A percentile compares a stretch with the other conserved stretches of the same genome.
These are phyloP conservation scores for Sporothrix dimorphospora DNA, from an alignment of 2,329 filamentous ascomycete genomes.

Conservation along the genomic window DNA sequence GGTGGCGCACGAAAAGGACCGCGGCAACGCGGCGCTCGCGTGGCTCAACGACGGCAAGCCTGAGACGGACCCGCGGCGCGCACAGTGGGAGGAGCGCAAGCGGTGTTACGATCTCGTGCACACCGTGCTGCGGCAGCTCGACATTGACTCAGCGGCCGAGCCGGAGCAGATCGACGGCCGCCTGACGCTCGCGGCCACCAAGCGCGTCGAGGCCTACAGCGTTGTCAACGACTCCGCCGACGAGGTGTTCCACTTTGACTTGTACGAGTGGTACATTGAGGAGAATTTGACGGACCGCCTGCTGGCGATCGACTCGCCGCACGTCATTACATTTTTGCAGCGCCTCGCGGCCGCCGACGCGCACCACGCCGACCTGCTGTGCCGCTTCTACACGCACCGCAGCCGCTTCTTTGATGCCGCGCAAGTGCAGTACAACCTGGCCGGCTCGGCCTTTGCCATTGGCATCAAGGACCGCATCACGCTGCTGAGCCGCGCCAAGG, in stretches of 20 bases:
- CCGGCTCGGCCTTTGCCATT: conserved; percentile 78
- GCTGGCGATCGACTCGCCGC: conserved; percentile 79
- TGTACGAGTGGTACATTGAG: conserved; percentile 97
- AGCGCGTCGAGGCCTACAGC: conserved; percentile 84
- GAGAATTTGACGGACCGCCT: conserved; percentile 85
- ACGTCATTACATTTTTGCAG: conserved; percentile 83
- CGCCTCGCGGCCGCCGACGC: conserved; percentile 73
- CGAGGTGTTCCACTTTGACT: conserved; percentile 90
- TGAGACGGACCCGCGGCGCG: conserved; percentile 67
- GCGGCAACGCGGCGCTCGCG: conserved; percentile 79
- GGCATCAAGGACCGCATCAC: conserved; percentile 84
- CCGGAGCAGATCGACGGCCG: conserved; percentile 78
- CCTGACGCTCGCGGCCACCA: conserved; percentile 73
- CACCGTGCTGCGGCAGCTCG: conserved; percentile 75
- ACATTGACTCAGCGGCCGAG: conserved; percentile 68
- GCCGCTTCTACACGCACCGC: conserved; percentile 87
- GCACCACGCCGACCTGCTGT: conserved; percentile 85
- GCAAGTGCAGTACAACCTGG: conserved; percentile 80
- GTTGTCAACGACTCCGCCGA: conserved; percentile 88
- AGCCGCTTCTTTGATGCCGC: conserved; percentile 85
- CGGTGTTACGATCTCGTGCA: conserved; percentile 88
- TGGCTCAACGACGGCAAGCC: conserved; percentile 88
- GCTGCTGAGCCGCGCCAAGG: conserved; percentile 86
- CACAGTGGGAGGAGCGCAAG: conserved; percentile 70
- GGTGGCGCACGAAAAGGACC: conserved; percentile 83